Percentiles rank a stretch among this genome's conserved stretches.
These are phyloP conservation scores for Phaeotremella fagi DNA, from an alignment of 768 basidiomycete genomes.

Conservation along the genomic window DNA sequence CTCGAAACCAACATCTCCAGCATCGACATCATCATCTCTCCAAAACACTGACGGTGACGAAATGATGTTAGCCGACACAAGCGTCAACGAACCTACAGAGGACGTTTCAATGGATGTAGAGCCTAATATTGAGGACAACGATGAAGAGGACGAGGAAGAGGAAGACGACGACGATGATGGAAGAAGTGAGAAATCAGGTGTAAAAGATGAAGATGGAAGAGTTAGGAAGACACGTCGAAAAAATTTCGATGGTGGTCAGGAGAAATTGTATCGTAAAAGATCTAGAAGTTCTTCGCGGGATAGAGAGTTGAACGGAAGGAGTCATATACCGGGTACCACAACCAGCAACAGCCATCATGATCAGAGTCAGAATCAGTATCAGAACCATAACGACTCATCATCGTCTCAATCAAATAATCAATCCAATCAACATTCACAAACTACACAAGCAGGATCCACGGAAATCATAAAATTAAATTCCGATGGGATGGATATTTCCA, in stretches of 20 bases:
- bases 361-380: too few species aligned
- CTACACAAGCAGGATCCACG: too few species aligned
- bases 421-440: too few species aligned
- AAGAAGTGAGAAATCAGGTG: neutral
- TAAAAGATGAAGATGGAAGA: neutral
- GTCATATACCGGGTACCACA: neutral
- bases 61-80: neutral
- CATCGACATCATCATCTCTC: neutral
- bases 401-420: too few species aligned
- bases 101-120: neutral
- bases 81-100: too few species aligned
- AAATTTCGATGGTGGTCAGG: constrained; percentile 8
- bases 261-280: neutral
- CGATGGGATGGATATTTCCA: too few species aligned
- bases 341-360: too few species aligned
- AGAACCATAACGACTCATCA: too few species aligned
- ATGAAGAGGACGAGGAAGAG: constrained; percentile 2
- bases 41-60: neutral
- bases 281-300: neutral
- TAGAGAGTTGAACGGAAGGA: neutral
- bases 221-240: neutral
- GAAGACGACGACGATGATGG: constrained; percentile 10
- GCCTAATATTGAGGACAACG: neutral
- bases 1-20: constrained; percentile 16
- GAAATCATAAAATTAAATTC: too few species aligned